Evolutionary conservation across 108 stramenopile genomes (phyloP).

Genomic region (Parmales sp.): DNA sequence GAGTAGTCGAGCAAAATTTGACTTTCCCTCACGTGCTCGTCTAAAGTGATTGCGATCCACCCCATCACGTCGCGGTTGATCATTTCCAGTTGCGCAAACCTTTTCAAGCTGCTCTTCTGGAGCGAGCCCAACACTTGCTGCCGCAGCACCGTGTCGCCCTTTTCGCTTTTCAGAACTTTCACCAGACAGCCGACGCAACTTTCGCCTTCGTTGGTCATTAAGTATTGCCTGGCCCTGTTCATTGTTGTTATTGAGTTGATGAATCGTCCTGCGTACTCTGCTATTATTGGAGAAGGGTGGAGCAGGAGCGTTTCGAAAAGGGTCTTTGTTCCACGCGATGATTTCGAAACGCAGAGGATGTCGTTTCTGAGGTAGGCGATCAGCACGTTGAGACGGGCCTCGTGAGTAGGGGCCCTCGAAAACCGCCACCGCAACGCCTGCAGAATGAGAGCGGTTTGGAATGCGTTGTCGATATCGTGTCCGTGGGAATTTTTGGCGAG

Average conservation of each 20-base stretch:
- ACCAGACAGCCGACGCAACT: not conserved
- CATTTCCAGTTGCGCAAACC: not conserved
- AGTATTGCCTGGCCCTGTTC: not conserved
- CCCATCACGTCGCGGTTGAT: not conserved
- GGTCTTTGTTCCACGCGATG: too few relatives aligned
- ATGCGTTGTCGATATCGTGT: not conserved
- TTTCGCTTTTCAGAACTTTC: not conserved
- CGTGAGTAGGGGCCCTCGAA: not conserved
- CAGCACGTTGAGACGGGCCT: not conserved
- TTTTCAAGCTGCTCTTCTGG: not conserved
- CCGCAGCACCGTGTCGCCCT: not conserved
- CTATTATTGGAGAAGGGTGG: not conserved
- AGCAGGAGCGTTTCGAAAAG: not conserved
- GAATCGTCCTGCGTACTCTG: not conserved
- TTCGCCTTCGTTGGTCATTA: not conserved
- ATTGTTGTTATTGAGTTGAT: not conserved
- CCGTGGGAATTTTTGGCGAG: not conserved
- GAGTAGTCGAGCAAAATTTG: not conserved
- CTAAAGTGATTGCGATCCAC: not conserved
- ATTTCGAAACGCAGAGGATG: not conserved
- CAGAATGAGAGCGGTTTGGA: not conserved
- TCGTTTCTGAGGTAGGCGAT: not conserved
- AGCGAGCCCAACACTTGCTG: slow-evolving; percentile 2
- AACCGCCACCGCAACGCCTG: slow-evolving; percentile 1
- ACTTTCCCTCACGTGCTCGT: not conserved